Evolutionary conservation across 2,329 filamentous ascomycete species (phyloP).

Genomic region (Waltergamsia citrina): DNA sequence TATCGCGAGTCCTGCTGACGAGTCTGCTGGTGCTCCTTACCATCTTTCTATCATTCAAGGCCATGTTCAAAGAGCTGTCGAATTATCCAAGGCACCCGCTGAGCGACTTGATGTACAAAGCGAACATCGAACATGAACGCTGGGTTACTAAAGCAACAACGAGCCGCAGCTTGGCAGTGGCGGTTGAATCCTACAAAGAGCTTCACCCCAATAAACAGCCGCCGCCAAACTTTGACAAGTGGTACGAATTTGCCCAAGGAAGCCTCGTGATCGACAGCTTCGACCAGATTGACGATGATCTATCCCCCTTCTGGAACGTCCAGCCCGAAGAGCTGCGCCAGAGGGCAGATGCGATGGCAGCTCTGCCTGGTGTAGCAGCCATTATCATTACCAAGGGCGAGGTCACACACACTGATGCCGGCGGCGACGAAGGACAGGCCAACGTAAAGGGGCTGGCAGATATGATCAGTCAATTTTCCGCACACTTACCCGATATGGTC

Average conservation of each 20-base stretch:
- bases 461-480: slow-evolving; percentile 63
- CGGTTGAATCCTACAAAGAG: slow-evolving; percentile 38
- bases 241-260: slow-evolving; percentile 70
- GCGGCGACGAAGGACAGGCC: slow-evolving; percentile 18
- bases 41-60: slow-evolving; percentile 20
- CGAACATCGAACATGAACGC: slow-evolving; percentile 34
- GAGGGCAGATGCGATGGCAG: slow-evolving; percentile 32
- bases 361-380: slow-evolving; percentile 32
- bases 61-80: background rate
- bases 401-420: slow-evolving; percentile 30
- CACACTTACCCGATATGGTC: slow-evolving; percentile 73
- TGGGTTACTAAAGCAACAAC: slow-evolving; percentile 37
- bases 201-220: slow-evolving; percentile 56
- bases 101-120: slow-evolving; percentile 37
- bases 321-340: slow-evolving; percentile 58
- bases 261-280: slow-evolving; percentile 73
- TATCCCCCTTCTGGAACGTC: slow-evolving; percentile 71
- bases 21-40: slow-evolving; percentile 26
- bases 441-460: slow-evolving; percentile 38
- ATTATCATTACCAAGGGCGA: slow-evolving; percentile 56
- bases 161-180: slow-evolving; percentile 36
- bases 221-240: slow-evolving; percentile 74
- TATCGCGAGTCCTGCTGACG: slow-evolving; percentile 29
- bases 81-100: slow-evolving; percentile 31
- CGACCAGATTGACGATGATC: slow-evolving; percentile 64